phyloP scores from a whole-genome alignment of 345 rosid genomes.

The Lumnitzera littorea region DNA sequence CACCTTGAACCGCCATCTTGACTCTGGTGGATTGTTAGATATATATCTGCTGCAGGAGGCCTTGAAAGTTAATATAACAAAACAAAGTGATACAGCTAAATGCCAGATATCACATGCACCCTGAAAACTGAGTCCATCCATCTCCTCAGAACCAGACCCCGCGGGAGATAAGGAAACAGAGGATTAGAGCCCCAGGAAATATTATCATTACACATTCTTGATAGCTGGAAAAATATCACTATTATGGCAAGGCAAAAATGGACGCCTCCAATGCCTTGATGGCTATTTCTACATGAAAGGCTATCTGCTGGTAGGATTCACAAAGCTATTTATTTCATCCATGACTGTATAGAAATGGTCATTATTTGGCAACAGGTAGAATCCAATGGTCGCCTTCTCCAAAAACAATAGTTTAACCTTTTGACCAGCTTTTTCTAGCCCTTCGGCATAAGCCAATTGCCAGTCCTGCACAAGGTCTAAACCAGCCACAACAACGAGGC shows the following conservation, averaged over 20 bases:
- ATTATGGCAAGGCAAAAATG: conserved; percentile 10
- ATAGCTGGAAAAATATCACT: conserved; percentile 2
- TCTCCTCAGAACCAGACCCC: conserved; percentile 10
- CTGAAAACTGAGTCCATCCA: conserved; percentile 10
- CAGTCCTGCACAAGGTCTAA: conserved; percentile 80
- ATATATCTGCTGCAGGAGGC: conserved; percentile 17
- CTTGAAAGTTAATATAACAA: neutral
- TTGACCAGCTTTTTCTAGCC: conserved; percentile 65
- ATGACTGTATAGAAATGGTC: conserved; percentile 63
- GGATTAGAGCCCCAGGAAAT: conserved; percentile 21
- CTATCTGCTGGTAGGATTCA: conserved; percentile 31
- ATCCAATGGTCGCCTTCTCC: conserved; percentile 81
- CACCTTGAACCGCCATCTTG: conserved; percentile 14
- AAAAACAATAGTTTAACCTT: conserved; percentile 56
- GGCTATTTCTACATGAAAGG: conserved; percentile 17
- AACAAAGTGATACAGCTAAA: conserved; percentile 26
- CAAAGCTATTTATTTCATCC: conserved; percentile 69
- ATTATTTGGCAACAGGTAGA: conserved; percentile 79
- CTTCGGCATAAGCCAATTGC: conserved; percentile 70
- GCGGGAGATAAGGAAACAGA: conserved; percentile 7
- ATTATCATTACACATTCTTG: conserved; percentile 18
- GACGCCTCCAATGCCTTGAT: conserved; percentile 23
- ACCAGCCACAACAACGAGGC: conserved; percentile 83
- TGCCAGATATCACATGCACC: conserved; percentile 26
- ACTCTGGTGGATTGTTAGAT: conserved; percentile 16